Base-by-base conservation (phyloP, 495 filamentous ascomycete species). In the Aspergillus ellipticus region DNA sequence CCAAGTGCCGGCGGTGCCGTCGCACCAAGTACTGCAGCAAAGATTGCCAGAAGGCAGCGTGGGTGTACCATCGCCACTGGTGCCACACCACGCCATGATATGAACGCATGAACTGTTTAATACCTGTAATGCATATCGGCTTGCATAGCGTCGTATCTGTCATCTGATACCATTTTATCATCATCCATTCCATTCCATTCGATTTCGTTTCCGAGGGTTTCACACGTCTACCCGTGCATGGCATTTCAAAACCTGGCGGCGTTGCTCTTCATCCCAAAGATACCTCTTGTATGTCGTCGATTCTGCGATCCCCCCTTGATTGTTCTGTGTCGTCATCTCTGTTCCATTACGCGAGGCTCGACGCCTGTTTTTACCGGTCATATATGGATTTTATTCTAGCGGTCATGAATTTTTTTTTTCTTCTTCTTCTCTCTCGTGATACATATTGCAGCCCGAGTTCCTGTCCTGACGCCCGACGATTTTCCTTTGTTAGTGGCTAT, bases 1-100 rank as follows among this genome's bases (percentile, higher is more conserved):
- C 94, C 61, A 98, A 98, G 70, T 98, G 94, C 74, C 87, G 94
- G 42, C 86, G 94, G 47, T 98, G 94, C 74, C 86, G 94, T 59
- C 86, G 94, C 57, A 98, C 94, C 59, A 98, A 98, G 69, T 98
- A 98, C 75, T 98, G 94, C 85, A 96, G 91, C 82, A 98, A 98
- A 74, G 94, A 97, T 66, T 98, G 94, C 74, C 94, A 98, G 72
- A 97, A 98, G 78, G 92, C 90, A 60, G 94, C 94, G 8, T 98
- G 94, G 94, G 90, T 94, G 11, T 96, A 89, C 70, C 94, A 98
- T 66, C 85, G 94, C 42, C 93, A 97, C 73, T 98, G 94, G 94
- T 98, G 94, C 71, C 77, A 79, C 56, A 89, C 89, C 49, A 88
- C 92, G 33, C 80, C 81, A 60, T 83, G 76, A 76, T 64, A 59